phyloP scores from a whole-genome alignment of 225 moss, liverwort and hornwort species.

The Asterella californica region DNA sequence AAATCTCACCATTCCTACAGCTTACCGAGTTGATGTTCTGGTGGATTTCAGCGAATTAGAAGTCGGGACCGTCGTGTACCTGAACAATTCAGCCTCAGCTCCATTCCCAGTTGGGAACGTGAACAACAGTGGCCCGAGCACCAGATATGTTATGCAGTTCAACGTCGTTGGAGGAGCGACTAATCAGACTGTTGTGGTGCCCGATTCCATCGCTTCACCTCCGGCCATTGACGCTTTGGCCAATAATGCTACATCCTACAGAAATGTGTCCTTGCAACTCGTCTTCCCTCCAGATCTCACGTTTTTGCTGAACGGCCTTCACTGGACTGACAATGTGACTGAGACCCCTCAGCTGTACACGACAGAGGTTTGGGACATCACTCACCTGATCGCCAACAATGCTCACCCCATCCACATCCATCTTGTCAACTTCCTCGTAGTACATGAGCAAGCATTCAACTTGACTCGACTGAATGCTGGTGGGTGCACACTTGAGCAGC shows the following conservation, averaged over 20 bases:
- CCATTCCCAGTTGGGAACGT: constrained; percentile 37
- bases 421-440: constrained; percentile 39
- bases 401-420: constrained; percentile 57
- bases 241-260: not conserved
- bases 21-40: constrained; percentile 54
- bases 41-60: constrained; percentile 48
- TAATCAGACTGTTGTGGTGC: not conserved
- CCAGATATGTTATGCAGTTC: constrained; percentile 46
- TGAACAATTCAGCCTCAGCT: constrained; percentile 57
- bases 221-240: not conserved
- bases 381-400: constrained; percentile 39
- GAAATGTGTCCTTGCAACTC: not conserved
- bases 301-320: constrained; percentile 13
- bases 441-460: constrained; percentile 50
- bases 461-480: constrained; percentile 27
- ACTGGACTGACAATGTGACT: constrained; percentile 27
- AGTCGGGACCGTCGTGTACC: constrained; percentile 28
- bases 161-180: constrained; percentile 18
- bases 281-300: not conserved
- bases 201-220: not conserved
- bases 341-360: constrained; percentile 40
- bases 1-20: constrained; percentile 33
- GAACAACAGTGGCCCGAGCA: constrained; percentile 21
- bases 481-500: constrained; percentile 25
- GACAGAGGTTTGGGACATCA: constrained; percentile 63